Conservation (phyloP, 1,284 basidiomycete genomes). For the Boletus mariae region DNA sequence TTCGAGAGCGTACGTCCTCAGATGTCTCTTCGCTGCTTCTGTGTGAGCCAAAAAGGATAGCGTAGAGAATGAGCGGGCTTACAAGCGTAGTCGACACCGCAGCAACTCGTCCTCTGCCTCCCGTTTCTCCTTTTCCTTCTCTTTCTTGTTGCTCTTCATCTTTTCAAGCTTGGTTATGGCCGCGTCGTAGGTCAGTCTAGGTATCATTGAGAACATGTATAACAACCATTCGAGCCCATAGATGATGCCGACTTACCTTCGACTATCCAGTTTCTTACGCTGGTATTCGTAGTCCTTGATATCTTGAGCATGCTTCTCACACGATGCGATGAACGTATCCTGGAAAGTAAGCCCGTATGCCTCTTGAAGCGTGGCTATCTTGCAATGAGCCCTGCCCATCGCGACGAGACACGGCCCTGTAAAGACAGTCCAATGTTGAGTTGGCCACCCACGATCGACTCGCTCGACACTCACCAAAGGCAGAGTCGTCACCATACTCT, state of each 20-base stretch:
- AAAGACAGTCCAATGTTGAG: slow-evolving; percentile 1
- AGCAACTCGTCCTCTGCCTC: slow-evolving; percentile 78
- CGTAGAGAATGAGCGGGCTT: slow-evolving; percentile 28
- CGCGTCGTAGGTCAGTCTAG: slow-evolving; percentile 73
- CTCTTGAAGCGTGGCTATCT: slow-evolving; percentile 77
- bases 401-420: slow-evolving; percentile 66
- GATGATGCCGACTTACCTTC: slow-evolving; percentile 47
- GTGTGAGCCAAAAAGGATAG: slow-evolving; percentile 2
- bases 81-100: slow-evolving; percentile 71
- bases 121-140: slow-evolving; percentile 62
- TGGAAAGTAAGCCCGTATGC: slow-evolving; percentile 67
- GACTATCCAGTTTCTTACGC: slow-evolving; percentile 77
- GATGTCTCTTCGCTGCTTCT: slow-evolving; percentile 69
- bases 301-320: slow-evolving; percentile 59
- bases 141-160: slow-evolving; percentile 61
- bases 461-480: slow-evolving; percentile 52
- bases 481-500: slow-evolving; percentile 70
- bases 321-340: slow-evolving; percentile 66
- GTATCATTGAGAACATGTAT: not conserved
- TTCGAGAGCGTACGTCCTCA: slow-evolving; percentile 73
- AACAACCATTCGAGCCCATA: not conserved
- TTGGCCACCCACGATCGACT: not conserved
- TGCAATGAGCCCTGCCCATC: slow-evolving; percentile 78
- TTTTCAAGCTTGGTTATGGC: slow-evolving; percentile 67
- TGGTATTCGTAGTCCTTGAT: slow-evolving; percentile 70